These are phyloP conservation scores for Bryum argenteum DNA, from an alignment of 225 moss, liverwort and hornwort genomes.

Conservation along the genomic window DNA sequence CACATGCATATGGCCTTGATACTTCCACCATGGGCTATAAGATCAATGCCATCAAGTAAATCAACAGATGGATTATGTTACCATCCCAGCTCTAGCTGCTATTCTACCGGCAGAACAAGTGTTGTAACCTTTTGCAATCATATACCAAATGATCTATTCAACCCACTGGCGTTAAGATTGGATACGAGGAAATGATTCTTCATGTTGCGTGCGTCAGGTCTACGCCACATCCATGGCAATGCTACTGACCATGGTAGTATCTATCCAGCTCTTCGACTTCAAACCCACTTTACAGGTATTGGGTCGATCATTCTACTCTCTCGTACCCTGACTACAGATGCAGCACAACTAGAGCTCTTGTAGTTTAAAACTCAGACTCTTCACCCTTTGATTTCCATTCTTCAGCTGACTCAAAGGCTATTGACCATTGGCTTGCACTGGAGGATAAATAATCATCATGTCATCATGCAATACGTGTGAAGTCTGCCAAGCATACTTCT, in stretches of 20 bases:
- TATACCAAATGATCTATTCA: not conserved
- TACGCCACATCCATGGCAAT: slow-evolving; percentile 99
- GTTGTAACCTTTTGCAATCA: too few relatives aligned
- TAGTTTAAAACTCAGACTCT: too few relatives aligned
- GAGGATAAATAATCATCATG: too few relatives aligned
- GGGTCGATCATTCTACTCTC: not conserved
- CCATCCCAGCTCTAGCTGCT: not conserved
- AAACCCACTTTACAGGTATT: slow-evolving; percentile 82
- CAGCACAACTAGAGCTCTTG: not conserved
- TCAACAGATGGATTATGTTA: not conserved
- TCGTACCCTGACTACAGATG: not conserved
- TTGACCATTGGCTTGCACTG: too few relatives aligned
- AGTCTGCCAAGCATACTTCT: too few relatives aligned
- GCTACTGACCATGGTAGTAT: slow-evolving; percentile 89
- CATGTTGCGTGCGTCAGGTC: slow-evolving; percentile 43
- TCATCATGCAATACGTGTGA: too few relatives aligned
- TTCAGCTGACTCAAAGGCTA: too few relatives aligned
- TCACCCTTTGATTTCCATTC: too few relatives aligned
- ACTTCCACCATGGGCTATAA: not conserved
- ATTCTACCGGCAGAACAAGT: not conserved
- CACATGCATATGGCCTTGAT: too few relatives aligned
- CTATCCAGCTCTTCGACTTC: slow-evolving; percentile 71
- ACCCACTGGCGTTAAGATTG: not conserved
- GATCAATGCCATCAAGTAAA: not conserved
- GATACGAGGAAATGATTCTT: too few relatives aligned